phyloP scores from a whole-genome alignment of 1,284 basidiomycete genomes.

The Cryptococcus sp. region DNA sequence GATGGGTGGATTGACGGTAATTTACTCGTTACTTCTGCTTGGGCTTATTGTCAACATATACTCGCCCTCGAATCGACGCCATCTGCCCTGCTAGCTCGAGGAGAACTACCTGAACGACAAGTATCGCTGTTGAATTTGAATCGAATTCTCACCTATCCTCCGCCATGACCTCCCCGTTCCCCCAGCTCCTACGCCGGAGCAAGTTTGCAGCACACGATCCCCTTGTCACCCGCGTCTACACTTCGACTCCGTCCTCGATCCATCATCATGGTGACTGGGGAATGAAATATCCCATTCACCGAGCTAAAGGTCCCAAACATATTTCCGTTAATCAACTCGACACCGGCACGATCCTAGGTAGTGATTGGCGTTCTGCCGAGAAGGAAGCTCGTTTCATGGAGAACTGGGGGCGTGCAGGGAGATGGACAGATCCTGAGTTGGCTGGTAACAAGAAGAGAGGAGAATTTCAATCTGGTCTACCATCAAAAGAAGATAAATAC shows the following conservation, averaged over 20 bases:
- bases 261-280: constrained; percentile 40
- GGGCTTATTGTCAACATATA: constrained; percentile 3
- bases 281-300: constrained; percentile 40
- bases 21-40: neutral
- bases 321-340: constrained; percentile 39
- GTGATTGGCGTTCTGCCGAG: constrained; percentile 41
- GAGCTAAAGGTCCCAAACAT: constrained; percentile 30
- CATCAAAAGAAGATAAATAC: neutral
- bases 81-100: no score
- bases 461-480: neutral
- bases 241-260: constrained; percentile 33
- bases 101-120: no score
- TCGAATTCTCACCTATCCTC: neutral
- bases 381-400: constrained; percentile 44
- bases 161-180: constrained; percentile 23
- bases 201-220: constrained; percentile 45
- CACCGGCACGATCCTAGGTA: constrained; percentile 30
- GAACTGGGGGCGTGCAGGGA: constrained; percentile 37
- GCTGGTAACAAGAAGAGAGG: neutral
- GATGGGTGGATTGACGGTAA: neutral
- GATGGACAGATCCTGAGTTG: neutral
- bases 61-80: neutral
- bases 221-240: constrained; percentile 45
- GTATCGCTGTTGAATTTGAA: neutral
- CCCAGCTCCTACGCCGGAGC: constrained; percentile 39